Evolutionary conservation across 2,329 filamentous ascomycete genomes (phyloP).

Genomic region (Salinomyces thailandicus): DNA sequence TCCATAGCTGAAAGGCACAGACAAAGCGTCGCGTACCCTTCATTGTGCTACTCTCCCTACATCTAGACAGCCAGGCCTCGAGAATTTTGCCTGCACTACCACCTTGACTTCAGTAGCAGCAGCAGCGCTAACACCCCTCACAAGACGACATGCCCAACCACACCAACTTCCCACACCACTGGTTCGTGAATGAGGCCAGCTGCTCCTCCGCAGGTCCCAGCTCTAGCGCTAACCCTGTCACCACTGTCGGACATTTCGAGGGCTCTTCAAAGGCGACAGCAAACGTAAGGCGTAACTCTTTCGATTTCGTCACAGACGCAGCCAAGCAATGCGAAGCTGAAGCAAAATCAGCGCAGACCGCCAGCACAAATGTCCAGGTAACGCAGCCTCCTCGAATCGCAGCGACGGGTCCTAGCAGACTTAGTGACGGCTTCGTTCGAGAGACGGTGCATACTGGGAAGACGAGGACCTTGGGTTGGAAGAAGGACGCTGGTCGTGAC

Average conservation of each 20-base stretch:
- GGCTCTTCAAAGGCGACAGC: background rate
- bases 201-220: no score
- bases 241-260: background rate
- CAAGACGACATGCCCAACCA: background rate
- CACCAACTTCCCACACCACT: background rate
- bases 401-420: background rate
- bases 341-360: background rate
- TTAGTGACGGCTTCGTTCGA: background rate
- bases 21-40: no score
- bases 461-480: no score
- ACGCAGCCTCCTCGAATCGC: background rate
- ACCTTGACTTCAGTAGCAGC: no score
- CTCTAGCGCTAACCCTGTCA: no score
- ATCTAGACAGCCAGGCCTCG: no score
- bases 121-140: no score
- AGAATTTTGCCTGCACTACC: no score
- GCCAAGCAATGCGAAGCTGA: background rate
- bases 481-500: background rate
- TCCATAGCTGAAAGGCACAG: no score
- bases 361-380: background rate
- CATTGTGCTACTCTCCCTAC: no score
- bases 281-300: constrained; percentile 1
- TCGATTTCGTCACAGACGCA: constrained; percentile 1
- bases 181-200: no score
- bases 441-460: background rate